Base-by-base conservation (phyloP, 1,139 yeast genomes). In the Blastobotrys illinoisensis region DNA sequence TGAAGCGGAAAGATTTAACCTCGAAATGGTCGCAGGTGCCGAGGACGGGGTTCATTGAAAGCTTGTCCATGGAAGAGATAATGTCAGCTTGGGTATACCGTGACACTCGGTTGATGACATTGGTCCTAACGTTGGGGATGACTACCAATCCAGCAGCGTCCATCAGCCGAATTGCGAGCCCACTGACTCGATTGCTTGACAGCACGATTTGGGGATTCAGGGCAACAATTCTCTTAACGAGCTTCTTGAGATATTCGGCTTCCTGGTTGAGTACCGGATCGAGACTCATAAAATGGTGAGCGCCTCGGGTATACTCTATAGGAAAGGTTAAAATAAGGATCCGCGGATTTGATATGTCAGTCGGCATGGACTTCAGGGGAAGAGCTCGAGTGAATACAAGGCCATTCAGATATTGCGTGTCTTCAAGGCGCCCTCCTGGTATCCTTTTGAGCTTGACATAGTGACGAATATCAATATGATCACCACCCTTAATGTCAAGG, bases 221-320 rank as follows among this genome's bases (percentile, higher is more conserved):
- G 0, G 93, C 84, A 3, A 83, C 77, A 20, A 95, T 80, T 55
- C 98, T 77, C 2, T 86, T 86, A 0, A 90, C 95, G 50, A 93
- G 75, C 62, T 91, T 91, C 53, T 85, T 81, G 49, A 93, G 77
- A 64, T 87, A 91, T 60, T 93, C 97, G 48, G 80, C 77, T 66
- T 93, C 98, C 66, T 95, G 99, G 0, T 95, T 88, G 52, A 89
- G 78, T 1, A 93, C 86, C 3, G 95, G 88, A 55, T 89, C 85
- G 56, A 93, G 74, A 65, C 95, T 86, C 68, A 90, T 83, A 56
- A 90, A 87, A 51, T 78, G 81, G 47, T 78, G 81, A 60, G 81
- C 86, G 54, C 86, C 93, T 58, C 86, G 83, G 59, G 85, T 78
- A 63, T 90, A 93, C 66, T 91, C 98, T 24, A 95, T 74, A 0